Conservation (phyloP, 768 basidiomycete species). For the Phlebiopsis gigantea region DNA sequence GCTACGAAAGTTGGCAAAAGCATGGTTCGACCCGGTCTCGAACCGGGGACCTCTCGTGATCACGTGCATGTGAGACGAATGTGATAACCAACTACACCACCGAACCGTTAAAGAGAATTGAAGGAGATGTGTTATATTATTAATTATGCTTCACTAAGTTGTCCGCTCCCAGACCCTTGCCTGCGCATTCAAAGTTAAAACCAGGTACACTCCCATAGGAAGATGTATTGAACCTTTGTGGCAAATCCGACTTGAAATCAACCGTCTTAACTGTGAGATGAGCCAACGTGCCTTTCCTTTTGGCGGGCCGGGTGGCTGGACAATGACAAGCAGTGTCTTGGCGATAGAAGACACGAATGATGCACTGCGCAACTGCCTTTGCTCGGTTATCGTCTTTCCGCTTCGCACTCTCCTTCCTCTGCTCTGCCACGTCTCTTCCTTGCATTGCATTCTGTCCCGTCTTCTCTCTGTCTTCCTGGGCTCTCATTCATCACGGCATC, state of each 20-base stretch:
- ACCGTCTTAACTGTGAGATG: too few species aligned
- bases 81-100: conserved; percentile 10
- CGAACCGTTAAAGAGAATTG: too few species aligned
- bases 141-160: too few species aligned
- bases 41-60: conserved; percentile 1
- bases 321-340: neutral
- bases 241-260: too few species aligned
- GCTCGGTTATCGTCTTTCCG: neutral
- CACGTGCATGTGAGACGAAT: neutral
- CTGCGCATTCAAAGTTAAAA: too few species aligned
- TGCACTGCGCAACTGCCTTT: neutral
- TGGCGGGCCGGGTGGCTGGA: neutral
- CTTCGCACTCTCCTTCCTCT: neutral
- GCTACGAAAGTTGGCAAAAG: neutral
- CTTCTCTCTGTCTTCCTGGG: neutral
- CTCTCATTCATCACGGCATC: neutral
- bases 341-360: neutral
- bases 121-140: too few species aligned
- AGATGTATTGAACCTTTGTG: too few species aligned
- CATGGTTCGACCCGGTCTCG: neutral
- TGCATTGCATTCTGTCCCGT: neutral
- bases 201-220: too few species aligned
- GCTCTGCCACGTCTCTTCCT: conserved; percentile 1
- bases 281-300: too few species aligned
- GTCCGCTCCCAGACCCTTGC: too few species aligned